Evolutionary conservation across 169 alveolate genomes (phyloP), one percentile per base, ranked within the genome.

Genomic region (Eimeria falciformis): DNA sequence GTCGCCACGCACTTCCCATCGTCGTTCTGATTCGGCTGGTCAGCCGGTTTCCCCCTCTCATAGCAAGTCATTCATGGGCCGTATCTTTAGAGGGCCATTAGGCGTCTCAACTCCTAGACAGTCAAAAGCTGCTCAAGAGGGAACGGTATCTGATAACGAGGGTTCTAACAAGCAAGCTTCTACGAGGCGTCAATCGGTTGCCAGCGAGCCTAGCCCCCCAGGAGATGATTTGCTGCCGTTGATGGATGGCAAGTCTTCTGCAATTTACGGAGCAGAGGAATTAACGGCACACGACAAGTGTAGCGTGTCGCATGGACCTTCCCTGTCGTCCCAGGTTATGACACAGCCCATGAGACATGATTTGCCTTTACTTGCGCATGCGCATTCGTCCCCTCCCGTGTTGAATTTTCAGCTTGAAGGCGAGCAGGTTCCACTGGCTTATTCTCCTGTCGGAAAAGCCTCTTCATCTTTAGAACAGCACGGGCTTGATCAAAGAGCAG

Each of bases 371-470:
- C 84, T 53, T 45, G 2, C n/a, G 84, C 62, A 43, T n/a, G 45
- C 84, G 84, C 84, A n/a, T 37, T 73, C 84, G 6, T 73, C 84
- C 27, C 84, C 62, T 43, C 46, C 84, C 25, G n/a, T 45, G 43
- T 73, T 73, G 84, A 46, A 37, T 37, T 18, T 40, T n/a, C 43
- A 40, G 6, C 7, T 6, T 2, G 84, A 73, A 43, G 84, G 25
- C 12, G 65, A 29, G 25, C 2, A 25, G 65, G 5, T 62, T 12
- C 43, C 40, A n/a, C 12, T 62, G 46, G 0, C 46, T n/a, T 23
- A 25, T 45, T 37, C 65, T 17, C 11, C 12, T 47, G 37, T 53
- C 25, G 45, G n/a, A 3, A 37, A 21, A 40, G 45, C 40, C 12
- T 2, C 84, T 21, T 5, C 65, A 40, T 47, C 84, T 21, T 23